Percentiles rank a stretch among this genome's conserved stretches.
phyloP scores from a whole-genome alignment of 108 stramenopile species.

The Skeletonema marinoi region DNA sequence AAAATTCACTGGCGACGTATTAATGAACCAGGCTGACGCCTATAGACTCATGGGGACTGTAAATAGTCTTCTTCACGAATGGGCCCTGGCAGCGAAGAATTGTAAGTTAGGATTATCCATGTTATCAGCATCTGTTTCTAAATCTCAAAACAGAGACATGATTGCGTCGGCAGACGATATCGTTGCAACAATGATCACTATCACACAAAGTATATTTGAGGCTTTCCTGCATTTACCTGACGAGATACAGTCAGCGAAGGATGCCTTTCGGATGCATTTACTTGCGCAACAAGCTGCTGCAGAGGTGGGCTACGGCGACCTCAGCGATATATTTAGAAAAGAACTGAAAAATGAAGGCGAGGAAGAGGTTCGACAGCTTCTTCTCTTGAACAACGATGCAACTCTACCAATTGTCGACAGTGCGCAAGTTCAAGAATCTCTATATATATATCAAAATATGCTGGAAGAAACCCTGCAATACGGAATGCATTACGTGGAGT shows the following conservation, averaged over 20 bases:
- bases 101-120: background rate
- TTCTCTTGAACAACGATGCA: background rate
- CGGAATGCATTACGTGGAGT: background rate
- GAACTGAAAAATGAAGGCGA: constrained; percentile 1
- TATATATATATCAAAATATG: constrained; percentile 12
- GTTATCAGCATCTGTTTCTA: background rate
- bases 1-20: background rate
- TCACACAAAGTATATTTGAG: background rate
- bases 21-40: background rate
- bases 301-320: background rate
- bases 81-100: background rate
- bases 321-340: background rate
- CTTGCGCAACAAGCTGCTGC: background rate
- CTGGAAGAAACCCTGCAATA: background rate
- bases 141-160: background rate
- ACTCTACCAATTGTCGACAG: background rate
- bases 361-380: constrained; percentile 1
- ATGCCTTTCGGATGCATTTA: constrained; percentile 7
- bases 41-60: background rate
- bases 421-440: background rate
- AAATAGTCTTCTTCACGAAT: background rate
- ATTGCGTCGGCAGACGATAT: background rate
- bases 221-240: constrained; percentile 1
- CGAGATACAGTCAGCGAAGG: background rate
- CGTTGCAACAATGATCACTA: background rate